These are phyloP conservation scores for Monosporascus sp. DNA, from an alignment of 2,329 filamentous ascomycete species.

Conservation along the genomic window DNA sequence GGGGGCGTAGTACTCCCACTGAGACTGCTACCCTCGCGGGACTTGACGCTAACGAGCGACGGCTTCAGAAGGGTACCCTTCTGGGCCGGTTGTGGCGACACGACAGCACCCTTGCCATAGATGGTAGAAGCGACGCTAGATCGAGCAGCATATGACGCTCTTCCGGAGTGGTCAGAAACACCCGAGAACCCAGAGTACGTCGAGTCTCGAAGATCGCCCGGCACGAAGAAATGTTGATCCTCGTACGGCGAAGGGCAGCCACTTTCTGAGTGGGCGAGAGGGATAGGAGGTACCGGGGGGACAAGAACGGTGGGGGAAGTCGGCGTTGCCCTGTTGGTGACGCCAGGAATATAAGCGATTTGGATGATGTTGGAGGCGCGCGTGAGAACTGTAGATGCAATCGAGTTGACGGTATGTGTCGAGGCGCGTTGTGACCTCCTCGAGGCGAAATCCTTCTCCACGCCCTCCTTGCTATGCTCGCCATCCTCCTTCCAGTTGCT, in stretches of 20 bases:
- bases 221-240: constrained; percentile 91
- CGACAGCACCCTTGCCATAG: constrained; percentile 84
- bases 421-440: constrained; percentile 65
- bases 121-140: constrained; percentile 87
- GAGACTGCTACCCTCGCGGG: constrained; percentile 50
- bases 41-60: constrained; percentile 88
- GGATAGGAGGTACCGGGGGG: constrained; percentile 91
- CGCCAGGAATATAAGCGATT: constrained; percentile 96
- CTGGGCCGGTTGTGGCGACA: constrained; percentile 70
- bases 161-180: constrained; percentile 55
- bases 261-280: constrained; percentile 57
- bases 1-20: constrained; percentile 58
- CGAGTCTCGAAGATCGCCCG: constrained; percentile 82
- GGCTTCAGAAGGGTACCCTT: constrained; percentile 85
- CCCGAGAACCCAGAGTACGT: constrained; percentile 76
- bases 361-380: constrained; percentile 98
- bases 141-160: constrained; percentile 53
- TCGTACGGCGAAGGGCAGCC: constrained; percentile 54
- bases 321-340: constrained; percentile 84
- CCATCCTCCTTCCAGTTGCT: constrained; percentile 49
- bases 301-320: constrained; percentile 77
- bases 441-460: constrained; percentile 28
- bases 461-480: constrained; percentile 45
- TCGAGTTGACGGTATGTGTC: constrained; percentile 80
- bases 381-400: constrained; percentile 92